Conservation (phyloP, 2,329 filamentous ascomycete species). For the Orbilia oligospora region DNA sequence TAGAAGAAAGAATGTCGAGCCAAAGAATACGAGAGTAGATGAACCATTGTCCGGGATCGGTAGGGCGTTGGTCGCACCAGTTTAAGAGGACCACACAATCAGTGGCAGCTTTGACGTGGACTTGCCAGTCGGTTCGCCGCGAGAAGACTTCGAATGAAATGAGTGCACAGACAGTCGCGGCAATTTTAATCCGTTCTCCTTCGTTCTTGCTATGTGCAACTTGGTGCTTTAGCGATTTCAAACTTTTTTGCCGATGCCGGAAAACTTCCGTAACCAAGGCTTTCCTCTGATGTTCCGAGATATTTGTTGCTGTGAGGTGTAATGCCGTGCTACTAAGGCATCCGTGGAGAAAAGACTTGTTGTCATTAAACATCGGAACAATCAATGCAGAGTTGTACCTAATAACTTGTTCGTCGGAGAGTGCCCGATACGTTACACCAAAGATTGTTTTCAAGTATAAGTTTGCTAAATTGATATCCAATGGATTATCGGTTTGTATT, state of each 20-base stretch:
- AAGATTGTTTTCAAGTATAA: conserved; percentile 55
- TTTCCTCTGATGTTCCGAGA: conserved; percentile 49
- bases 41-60: conserved; percentile 57
- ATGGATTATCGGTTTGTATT: conserved; percentile 50
- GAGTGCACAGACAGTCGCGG: conserved; percentile 59
- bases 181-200: conserved; percentile 52
- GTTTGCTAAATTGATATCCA: conserved; percentile 56
- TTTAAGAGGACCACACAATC: conserved; percentile 54
- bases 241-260: conserved; percentile 53
- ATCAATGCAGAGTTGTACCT: conserved; percentile 58
- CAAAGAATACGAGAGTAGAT: conserved; percentile 58
- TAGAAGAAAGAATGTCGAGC: conserved; percentile 55
- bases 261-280: conserved; percentile 56
- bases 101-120: conserved; percentile 59
- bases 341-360: conserved; percentile 56
- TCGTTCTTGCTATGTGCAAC: conserved; percentile 32
- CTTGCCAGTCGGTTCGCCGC: conserved; percentile 51
- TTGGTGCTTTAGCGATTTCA: conserved; percentile 54
- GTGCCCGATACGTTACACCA: conserved; percentile 57
- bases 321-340: conserved; percentile 57
- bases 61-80: conserved; percentile 49
- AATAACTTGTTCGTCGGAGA: conserved; percentile 55
- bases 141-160: conserved; percentile 60
- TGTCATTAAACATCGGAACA: conserved; percentile 58
- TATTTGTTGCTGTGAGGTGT: conserved; percentile 52